Percentiles rank a stretch among this genome's conserved stretches.
These are phyloP conservation scores for Globisporangium apiculatum DNA, from an alignment of 352 stramenopile genomes.

Conservation along the genomic window DNA sequence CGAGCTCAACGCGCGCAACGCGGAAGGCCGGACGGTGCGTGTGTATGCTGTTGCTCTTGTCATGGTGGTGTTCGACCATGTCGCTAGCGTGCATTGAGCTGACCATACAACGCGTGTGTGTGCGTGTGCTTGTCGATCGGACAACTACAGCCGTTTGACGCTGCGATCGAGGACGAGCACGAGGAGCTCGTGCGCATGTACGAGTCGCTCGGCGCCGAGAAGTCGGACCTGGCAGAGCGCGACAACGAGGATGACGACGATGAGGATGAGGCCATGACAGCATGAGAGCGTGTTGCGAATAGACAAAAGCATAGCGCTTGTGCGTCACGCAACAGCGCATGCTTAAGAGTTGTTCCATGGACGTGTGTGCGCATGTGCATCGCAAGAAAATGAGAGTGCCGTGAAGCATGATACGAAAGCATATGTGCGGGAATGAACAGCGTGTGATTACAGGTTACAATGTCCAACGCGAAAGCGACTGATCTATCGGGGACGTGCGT, in stretches of 20 bases:
- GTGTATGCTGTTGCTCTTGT: slow-evolving; percentile 8
- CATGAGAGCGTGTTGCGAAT: slow-evolving; percentile 5
- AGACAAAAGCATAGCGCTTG: too few species aligned
- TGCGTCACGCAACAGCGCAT: too few species aligned
- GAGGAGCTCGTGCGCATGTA: slow-evolving; percentile 43
- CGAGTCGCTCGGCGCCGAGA: slow-evolving; percentile 40
- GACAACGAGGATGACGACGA: slow-evolving; percentile 18
- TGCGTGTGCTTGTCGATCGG: neutral
- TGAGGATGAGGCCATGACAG: slow-evolving; percentile 16
- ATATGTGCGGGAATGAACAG: too few species aligned
- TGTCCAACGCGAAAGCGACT: too few species aligned
- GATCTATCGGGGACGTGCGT: too few species aligned
- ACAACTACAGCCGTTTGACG: slow-evolving; percentile 35
- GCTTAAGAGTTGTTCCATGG: too few species aligned
- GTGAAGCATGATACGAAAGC: too few species aligned
- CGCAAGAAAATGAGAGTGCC: too few species aligned
- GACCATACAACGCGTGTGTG: neutral
- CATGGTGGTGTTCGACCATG: neutral
- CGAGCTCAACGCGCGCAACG: slow-evolving; percentile 57
- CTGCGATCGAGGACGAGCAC: slow-evolving; percentile 59
- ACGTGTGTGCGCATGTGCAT: too few species aligned
- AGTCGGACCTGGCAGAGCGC: slow-evolving; percentile 24
- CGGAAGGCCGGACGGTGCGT: slow-evolving; percentile 37
- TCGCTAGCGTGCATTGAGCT: neutral
- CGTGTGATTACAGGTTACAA: too few species aligned